phyloP scores from a whole-genome alignment of 1,284 basidiomycete species.

The Leccinum holopus region DNA sequence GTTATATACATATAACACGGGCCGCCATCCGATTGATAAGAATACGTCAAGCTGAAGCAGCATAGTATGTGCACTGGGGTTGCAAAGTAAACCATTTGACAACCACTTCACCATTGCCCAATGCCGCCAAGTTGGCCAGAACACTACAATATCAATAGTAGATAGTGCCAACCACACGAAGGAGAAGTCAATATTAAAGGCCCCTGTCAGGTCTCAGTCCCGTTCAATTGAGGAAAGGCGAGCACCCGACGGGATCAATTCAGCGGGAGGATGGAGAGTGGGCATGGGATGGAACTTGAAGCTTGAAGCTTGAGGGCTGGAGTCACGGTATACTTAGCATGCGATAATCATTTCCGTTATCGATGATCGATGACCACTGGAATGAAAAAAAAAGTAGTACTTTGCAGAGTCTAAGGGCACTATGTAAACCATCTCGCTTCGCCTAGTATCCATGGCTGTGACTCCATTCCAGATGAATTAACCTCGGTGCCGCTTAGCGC shows the following conservation, averaged over 20 bases:
- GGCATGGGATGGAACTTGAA: not conserved
- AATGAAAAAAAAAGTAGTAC: not conserved
- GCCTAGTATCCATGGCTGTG: not conserved
- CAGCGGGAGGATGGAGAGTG: not conserved
- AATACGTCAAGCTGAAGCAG: constrained; percentile 4
- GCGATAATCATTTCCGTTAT: constrained; percentile 31
- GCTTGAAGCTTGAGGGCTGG: not conserved
- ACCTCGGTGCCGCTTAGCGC: not conserved
- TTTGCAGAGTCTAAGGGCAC: not conserved
- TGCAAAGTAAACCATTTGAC: constrained; percentile 2
- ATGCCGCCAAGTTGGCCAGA: constrained; percentile 1
- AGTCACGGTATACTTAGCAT: not conserved
- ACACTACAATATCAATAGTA: not conserved
- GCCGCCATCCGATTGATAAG: not conserved
- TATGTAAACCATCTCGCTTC: not conserved
- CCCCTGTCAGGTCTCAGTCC: not conserved
- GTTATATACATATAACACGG: not conserved
- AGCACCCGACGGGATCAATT: not conserved
- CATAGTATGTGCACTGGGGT: not conserved
- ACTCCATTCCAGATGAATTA: too few relatives aligned
- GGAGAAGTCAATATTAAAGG: not conserved
- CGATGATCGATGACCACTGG: constrained; percentile 2
- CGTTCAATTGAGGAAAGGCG: not conserved
- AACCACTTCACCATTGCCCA: not conserved
- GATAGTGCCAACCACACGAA: not conserved